Base-by-base conservation (phyloP, 805 yeast species). In the Candida succiphila region DNA sequence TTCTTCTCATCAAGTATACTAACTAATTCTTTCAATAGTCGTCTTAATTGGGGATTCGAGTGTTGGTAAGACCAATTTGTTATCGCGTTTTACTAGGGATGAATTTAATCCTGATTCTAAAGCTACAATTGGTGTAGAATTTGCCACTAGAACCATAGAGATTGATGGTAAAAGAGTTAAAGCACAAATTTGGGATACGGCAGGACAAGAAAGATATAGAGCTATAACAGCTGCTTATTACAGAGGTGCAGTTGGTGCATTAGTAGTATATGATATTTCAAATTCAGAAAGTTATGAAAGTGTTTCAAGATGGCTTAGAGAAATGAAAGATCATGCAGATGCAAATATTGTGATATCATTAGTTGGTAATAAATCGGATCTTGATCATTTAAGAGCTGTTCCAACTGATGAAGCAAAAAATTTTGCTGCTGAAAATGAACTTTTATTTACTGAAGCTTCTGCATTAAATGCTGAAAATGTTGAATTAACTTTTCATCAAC, bases 111-210 rank as follows among this genome's bases (percentile, higher is more conserved):
- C 88, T 43, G 97, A 92, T 56, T 78, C 92, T 14, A 78, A 92
- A 59, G 82, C 94, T 34, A 89, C 98, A 19, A 89, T 89, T 53
- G 98, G 98, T 31, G 98, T 92, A 33, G 98, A 92, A 60, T 89
- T 89, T 64, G 97, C 97, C 29, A 92, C 97, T 17, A 73, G 96
- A 57, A 88, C 96, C 3, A 77, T 92, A 36, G 89, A 82, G 49
- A 78, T 83, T 41, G 89, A 82, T 44, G 87, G 86, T 28, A 82
- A 81, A 51, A 64, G 85, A 54, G 80, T 84, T 46, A 85, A 84
- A 57, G 89, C 94, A 4, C 94, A 86, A 60, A 80, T 87, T 46
- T 89, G 98, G 98, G 98, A 89, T 60, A 89, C 98, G 25, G 98
- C 98, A 2, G 98, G 98, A 40, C 98, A 89, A 65, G 98, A 89